Evolutionary conservation across 2,329 filamentous ascomycete species (phyloP).

Genomic region (Colletotrichum graminicola): DNA sequence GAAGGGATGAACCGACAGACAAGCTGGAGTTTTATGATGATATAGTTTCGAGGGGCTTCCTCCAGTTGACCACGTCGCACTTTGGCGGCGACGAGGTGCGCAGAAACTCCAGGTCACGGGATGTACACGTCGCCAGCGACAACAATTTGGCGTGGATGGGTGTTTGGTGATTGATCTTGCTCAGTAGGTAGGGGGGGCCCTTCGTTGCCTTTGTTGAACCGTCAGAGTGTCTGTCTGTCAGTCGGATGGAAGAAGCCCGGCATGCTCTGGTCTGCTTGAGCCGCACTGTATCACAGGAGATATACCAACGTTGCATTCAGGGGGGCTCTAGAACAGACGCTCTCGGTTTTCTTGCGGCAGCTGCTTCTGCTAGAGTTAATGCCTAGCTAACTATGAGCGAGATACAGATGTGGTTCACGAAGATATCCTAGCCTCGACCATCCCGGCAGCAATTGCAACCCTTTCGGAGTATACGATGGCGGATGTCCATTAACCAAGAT

Average conservation of each 20-base stretch:
- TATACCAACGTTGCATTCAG: not conserved
- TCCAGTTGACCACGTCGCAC: not conserved
- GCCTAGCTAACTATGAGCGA: not conserved
- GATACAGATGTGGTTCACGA: not conserved
- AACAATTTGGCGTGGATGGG: no score
- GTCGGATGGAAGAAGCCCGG: not conserved
- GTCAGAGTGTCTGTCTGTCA: not conserved
- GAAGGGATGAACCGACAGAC: not conserved
- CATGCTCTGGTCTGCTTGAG: not conserved
- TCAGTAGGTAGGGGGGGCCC: not conserved
- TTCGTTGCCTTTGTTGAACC: not conserved
- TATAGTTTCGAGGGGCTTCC: not conserved
- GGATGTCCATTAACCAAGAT: not conserved
- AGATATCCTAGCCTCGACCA: not conserved
- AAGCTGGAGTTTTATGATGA: not conserved
- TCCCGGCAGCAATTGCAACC: not conserved
- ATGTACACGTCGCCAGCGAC: no score
- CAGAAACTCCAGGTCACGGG: not conserved
- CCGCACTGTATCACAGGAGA: not conserved
- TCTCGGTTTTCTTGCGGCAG: not conserved
- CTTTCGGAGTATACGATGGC: not conserved
- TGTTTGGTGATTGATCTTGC: not conserved
- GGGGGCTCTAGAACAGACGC: not conserved
- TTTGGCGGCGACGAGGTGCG: not conserved
- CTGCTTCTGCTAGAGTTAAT: no score